These are phyloP conservation scores for Hypomyces rosellus DNA, from an alignment of 2,329 filamentous ascomycete genomes.

Conservation along the genomic window DNA sequence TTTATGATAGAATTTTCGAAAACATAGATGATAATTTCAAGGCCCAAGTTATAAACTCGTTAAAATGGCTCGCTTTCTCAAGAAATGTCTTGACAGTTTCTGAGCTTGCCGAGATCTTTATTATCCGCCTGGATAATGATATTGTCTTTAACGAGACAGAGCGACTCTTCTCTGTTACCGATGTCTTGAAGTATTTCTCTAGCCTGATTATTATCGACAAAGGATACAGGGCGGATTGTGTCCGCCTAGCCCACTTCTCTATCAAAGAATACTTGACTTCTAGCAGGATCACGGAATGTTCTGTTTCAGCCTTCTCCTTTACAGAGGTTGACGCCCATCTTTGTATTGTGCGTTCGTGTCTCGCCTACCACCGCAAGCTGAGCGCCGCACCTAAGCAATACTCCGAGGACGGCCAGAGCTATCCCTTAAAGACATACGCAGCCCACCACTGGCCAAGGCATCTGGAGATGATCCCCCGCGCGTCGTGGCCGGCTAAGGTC, in stretches of 20 bases:
- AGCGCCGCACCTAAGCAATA: not conserved
- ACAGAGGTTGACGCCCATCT: conserved; percentile 2
- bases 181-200: conserved; percentile 5
- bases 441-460: not conserved
- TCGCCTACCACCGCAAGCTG: not conserved
- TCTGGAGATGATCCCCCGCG: conserved; percentile 1
- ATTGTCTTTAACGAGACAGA: not conserved
- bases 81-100: not conserved
- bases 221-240: no score
- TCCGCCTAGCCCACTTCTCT: conserved; percentile 10
- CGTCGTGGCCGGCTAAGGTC: not conserved
- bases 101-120: conserved; percentile 6
- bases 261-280: conserved; percentile 11
- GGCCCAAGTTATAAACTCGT: not conserved
- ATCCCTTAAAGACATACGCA: not conserved
- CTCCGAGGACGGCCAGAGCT: not conserved
- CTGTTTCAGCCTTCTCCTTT: conserved; percentile 1
- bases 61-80: conserved; percentile 9
- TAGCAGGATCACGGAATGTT: not conserved
- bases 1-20: conserved; percentile 6
- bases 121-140: not conserved
- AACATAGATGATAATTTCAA: not conserved
- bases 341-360: conserved; percentile 1
- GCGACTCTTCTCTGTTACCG: not conserved
- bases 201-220: conserved; percentile 1